Conservation (phyloP, 352 stramenopile genomes). For the Phytophthora pisi region DNA sequence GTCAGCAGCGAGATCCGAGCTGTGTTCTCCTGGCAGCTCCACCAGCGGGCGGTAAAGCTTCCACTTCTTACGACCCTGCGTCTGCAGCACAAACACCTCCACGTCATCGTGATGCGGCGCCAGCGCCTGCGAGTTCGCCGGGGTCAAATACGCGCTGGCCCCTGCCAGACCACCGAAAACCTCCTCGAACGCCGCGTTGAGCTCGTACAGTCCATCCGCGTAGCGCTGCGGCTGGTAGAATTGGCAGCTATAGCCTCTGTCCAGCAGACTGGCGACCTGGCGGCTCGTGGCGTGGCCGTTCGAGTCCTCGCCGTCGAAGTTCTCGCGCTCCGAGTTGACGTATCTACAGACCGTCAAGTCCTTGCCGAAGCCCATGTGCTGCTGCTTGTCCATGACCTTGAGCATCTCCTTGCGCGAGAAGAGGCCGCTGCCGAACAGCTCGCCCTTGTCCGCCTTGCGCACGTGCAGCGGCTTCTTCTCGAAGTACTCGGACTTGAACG, state of each 20-base stretch:
- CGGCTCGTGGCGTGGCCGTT: slow-evolving; percentile 54
- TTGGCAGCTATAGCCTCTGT: slow-evolving; percentile 83
- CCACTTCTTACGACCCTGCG: slow-evolving; percentile 88
- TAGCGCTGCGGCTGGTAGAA: slow-evolving; percentile 91
- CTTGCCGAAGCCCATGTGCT: slow-evolving; percentile 56
- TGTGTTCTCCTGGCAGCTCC: slow-evolving; percentile 80
- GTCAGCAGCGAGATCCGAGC: slow-evolving; percentile 65
- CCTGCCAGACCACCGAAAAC: slow-evolving; percentile 79
- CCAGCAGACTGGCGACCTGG: slow-evolving; percentile 65
- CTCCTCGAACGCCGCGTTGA: slow-evolving; percentile 84
- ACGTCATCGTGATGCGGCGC: slow-evolving; percentile 87
- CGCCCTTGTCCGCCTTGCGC: slow-evolving; percentile 49
- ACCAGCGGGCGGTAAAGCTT: slow-evolving; percentile 83
- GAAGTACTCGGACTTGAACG: slow-evolving; percentile 79
- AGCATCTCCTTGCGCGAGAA: slow-evolving; percentile 80
- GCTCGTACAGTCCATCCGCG: slow-evolving; percentile 66
- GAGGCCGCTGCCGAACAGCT: slow-evolving; percentile 60
- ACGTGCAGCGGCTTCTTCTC: slow-evolving; percentile 87
- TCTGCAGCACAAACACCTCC: slow-evolving; percentile 89
- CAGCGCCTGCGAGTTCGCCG: slow-evolving; percentile 78
- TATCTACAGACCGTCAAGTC: slow-evolving; percentile 85
- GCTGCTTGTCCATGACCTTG: slow-evolving; percentile 60
- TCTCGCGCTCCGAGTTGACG: slow-evolving; percentile 64
- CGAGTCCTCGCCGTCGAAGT: slow-evolving; percentile 67
- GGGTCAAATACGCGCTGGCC: slow-evolving; percentile 82